Percentiles rank a stretch among this genome's conserved stretches.
phyloP scores from a whole-genome alignment of 495 filamentous ascomycete species.

The Aspergillus mulundensis region DNA sequence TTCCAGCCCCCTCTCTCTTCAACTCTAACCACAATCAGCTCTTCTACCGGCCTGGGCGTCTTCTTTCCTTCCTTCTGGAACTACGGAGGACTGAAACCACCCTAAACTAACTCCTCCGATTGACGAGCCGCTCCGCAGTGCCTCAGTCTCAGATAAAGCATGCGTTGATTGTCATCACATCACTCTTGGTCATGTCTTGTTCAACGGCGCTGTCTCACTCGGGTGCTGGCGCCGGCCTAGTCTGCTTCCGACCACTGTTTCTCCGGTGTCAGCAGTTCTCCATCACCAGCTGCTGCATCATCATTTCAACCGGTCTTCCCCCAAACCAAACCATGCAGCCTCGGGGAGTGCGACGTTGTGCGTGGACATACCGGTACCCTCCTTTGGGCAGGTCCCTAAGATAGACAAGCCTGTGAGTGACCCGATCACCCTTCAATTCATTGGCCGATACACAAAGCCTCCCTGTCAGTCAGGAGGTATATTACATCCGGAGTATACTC shows the following conservation, averaged over 20 bases:
- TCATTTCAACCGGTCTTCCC: slow-evolving; percentile 1
- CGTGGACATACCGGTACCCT: slow-evolving; percentile 7
- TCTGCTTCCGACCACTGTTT: not conserved
- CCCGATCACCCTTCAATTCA: not conserved
- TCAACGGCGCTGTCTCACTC: not conserved
- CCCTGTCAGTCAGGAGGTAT: not conserved
- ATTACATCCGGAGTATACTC: slow-evolving; percentile 1
- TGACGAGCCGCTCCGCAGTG: slow-evolving; percentile 4
- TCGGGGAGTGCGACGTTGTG: slow-evolving; percentile 1
- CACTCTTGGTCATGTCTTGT: not conserved
- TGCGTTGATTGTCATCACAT: slow-evolving; percentile 3
- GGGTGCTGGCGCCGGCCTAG: not conserved
- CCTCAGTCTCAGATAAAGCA: slow-evolving; percentile 7
- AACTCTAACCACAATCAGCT: not conserved
- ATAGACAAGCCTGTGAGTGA: not conserved
- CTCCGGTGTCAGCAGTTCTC: not conserved
- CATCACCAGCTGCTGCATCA: not conserved
- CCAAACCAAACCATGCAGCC: not conserved
- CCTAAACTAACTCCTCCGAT: not conserved
- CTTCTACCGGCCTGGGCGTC: not conserved
- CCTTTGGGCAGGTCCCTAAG: not conserved
- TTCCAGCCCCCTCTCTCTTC: not conserved
- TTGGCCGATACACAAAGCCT: not conserved
- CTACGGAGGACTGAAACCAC: not conserved
- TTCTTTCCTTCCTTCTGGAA: not conserved